Evolutionary conservation across 2,329 filamentous ascomycete genomes (phyloP).

Genomic region (Aureobasidium mangrovei): DNA sequence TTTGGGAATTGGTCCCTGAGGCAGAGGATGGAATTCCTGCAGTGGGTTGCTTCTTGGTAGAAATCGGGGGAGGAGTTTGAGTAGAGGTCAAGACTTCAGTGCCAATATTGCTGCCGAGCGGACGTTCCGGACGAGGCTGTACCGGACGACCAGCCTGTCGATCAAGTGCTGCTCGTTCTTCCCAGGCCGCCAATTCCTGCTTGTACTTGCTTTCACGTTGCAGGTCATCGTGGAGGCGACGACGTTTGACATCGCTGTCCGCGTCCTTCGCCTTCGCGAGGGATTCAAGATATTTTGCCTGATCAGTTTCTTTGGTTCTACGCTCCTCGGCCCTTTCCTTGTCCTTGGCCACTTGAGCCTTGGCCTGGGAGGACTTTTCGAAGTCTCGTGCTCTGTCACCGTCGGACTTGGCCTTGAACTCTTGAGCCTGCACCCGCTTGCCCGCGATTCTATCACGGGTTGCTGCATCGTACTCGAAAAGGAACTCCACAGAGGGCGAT

Average conservation of each 20-base stretch:
- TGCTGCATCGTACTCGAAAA: neutral
- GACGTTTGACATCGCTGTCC: neutral
- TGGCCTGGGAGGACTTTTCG: neutral
- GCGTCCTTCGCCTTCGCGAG: neutral
- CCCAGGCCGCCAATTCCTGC: neutral
- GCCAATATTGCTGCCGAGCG: slow-evolving; percentile 9
- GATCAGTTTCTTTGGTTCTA: neutral
- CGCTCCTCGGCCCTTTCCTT: slow-evolving; percentile 1
- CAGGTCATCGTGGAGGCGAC: slow-evolving; percentile 10
- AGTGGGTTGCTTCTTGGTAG: neutral
- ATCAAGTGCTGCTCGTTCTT: slow-evolving; percentile 1
- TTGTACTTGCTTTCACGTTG: neutral
- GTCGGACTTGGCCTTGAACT: neutral
- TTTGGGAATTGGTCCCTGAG: neutral
- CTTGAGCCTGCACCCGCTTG: neutral
- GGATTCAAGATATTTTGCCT: neutral
- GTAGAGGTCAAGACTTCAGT: neutral
- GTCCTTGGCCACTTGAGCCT: neutral
- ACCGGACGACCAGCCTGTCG: neutral
- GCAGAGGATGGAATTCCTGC: neutral
- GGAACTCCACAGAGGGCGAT: slow-evolving; percentile 4
- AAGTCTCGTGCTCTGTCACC: neutral
- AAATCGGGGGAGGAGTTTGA: neutral
- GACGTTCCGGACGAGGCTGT: neutral
- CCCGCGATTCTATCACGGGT: neutral